phyloP scores from a whole-genome alignment of 1,284 basidiomycete genomes.

The Heterobasidion parviporum region DNA sequence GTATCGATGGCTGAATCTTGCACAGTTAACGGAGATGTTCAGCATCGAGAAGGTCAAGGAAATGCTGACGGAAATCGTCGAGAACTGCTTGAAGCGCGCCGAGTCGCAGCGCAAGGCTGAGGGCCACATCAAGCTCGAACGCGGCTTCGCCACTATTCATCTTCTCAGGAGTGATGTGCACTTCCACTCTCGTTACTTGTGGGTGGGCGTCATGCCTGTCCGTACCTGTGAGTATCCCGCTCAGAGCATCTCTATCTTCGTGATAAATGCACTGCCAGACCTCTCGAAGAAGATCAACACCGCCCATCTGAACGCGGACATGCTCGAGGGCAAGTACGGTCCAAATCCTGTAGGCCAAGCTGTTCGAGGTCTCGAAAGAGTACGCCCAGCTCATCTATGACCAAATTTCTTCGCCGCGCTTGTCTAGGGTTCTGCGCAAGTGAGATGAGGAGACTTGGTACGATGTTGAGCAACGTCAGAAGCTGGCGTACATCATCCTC shows the following conservation, averaged over 20 bases:
- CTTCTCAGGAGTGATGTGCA: constrained; percentile 97
- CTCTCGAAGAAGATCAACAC: constrained; percentile 97
- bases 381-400: constrained; percentile 95
- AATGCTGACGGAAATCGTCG: constrained; percentile 87
- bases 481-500: constrained; percentile 90
- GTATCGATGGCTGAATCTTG: constrained; percentile 3
- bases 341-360: constrained; percentile 95
- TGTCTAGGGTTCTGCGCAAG: constrained; percentile 86
- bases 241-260: not conserved
- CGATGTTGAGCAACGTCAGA: constrained; percentile 75
- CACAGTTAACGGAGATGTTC: constrained; percentile 76
- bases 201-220: constrained; percentile 98
- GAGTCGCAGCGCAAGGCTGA: constrained; percentile 75
- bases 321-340: constrained; percentile 91
- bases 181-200: constrained; percentile 97
- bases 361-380: constrained; percentile 84
- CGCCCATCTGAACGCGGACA: constrained; percentile 84
- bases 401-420: constrained; percentile 87
- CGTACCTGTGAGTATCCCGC: constrained; percentile 62
- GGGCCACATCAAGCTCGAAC: constrained; percentile 91
- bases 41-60: constrained; percentile 86
- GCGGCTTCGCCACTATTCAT: constrained; percentile 94
- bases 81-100: constrained; percentile 73
- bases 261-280: no score
- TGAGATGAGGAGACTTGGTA: constrained; percentile 95